Conservation (phyloP, 352 stramenopile species). For the Phytophthora aleatoria region DNA sequence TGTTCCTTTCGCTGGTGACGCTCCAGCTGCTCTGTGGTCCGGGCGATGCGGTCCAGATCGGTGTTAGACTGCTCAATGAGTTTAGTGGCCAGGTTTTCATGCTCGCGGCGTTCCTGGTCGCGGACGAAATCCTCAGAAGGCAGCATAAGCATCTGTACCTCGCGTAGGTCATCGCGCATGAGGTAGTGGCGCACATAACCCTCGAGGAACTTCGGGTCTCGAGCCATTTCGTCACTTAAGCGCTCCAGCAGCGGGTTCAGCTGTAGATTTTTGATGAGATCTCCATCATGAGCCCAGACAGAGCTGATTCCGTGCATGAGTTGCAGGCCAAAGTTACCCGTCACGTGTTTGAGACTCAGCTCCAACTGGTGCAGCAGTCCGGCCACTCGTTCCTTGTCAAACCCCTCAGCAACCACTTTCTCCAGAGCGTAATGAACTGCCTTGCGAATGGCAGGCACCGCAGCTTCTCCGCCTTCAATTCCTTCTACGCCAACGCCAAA, state of each 20-base stretch:
- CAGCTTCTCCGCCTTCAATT: conserved; percentile 47
- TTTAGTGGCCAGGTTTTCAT: conserved; percentile 48
- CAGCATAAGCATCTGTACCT: conserved; percentile 79
- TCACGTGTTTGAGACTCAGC: conserved; percentile 84
- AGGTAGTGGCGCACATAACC: conserved; percentile 60
- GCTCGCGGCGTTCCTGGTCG: conserved; percentile 56
- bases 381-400: conserved; percentile 74
- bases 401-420: conserved; percentile 67
- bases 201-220: conserved; percentile 72
- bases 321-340: conserved; percentile 81
- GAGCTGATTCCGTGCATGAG: conserved; percentile 77
- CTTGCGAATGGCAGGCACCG: conserved; percentile 64
- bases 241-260: conserved; percentile 71
- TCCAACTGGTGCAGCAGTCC: conserved; percentile 83
- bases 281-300: conserved; percentile 71
- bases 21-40: conserved; percentile 51
- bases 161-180: conserved; percentile 50
- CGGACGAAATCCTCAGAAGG: conserved; percentile 65
- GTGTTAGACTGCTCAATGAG: conserved; percentile 51
- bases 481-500: conserved; percentile 85
- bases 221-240: conserved; percentile 63
- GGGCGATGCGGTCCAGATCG: conserved; percentile 63
- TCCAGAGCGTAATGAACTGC: conserved; percentile 58
- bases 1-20: conserved; percentile 69
- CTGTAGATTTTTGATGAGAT: conserved; percentile 67